Percentiles rank a stretch among this genome's conserved stretches.
These are phyloP conservation scores for Crataegus laevigata DNA, from an alignment of 306 rosid species.

Conservation along the genomic window DNA sequence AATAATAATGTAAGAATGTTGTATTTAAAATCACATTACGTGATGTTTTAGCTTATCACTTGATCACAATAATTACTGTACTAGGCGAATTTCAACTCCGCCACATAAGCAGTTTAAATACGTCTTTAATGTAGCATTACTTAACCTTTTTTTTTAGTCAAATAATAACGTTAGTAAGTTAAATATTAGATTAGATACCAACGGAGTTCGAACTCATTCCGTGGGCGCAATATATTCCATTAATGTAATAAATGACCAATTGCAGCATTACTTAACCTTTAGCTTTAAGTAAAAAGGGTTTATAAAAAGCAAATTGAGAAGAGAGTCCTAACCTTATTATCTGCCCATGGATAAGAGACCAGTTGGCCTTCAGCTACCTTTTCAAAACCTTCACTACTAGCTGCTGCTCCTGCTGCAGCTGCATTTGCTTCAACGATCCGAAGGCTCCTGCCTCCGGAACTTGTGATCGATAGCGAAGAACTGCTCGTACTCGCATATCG, in stretches of 20 bases:
- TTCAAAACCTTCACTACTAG: background rate
- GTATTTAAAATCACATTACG: background rate
- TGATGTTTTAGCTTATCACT: background rate
- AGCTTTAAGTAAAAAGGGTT: background rate
- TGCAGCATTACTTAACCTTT: background rate
- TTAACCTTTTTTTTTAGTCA: too few species aligned
- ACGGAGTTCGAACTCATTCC: too few species aligned
- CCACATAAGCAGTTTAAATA: background rate
- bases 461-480: background rate
- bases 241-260: too few species aligned
- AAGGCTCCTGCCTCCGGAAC: slow-evolving; percentile 4
- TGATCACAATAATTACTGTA: background rate
- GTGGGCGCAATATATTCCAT: too few species aligned
- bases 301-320: background rate
- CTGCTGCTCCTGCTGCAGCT: slow-evolving; percentile 8
- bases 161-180: too few species aligned
- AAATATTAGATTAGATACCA: too few species aligned
- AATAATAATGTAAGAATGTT: too few species aligned
- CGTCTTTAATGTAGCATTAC: too few species aligned
- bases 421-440: slow-evolving; percentile 2
- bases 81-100: too few species aligned
- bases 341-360: background rate
- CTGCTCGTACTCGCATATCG: background rate
- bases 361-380: slow-evolving; percentile 31
- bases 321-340: background rate